phyloP scores from a whole-genome alignment of 805 yeast species.

The Saccharomyces mikatae region DNA sequence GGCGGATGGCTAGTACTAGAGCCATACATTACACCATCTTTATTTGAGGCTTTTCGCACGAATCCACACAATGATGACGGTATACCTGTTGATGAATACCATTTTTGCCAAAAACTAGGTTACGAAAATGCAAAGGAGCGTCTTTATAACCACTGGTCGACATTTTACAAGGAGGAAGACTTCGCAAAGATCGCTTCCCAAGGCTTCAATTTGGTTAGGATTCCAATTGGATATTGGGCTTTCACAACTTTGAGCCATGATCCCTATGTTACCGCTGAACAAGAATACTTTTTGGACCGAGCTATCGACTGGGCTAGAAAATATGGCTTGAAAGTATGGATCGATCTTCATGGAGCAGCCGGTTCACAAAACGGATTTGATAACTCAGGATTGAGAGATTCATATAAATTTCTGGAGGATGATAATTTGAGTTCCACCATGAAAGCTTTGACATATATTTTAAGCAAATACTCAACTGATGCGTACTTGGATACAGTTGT shows the following conservation, averaged over 20 bases:
- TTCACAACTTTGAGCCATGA: constrained; percentile 51
- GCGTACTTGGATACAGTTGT: constrained; percentile 60
- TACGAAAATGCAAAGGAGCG: constrained; percentile 41
- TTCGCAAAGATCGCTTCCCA: constrained; percentile 45
- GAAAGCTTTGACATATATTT: constrained; percentile 45
- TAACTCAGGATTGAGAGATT: constrained; percentile 80
- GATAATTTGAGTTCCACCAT: constrained; percentile 45
- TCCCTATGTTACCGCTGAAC: constrained; percentile 75
- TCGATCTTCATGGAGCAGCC: constrained; percentile 88
- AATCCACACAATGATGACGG: constrained; percentile 5
- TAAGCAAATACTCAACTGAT: constrained; percentile 52
- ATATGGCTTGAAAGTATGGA: constrained; percentile 67
- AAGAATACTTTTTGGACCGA: constrained; percentile 55
- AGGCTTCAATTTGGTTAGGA: constrained; percentile 76
- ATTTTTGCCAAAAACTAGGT: constrained; percentile 52
- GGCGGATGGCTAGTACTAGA: constrained; percentile 90
- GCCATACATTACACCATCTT: constrained; percentile 74
- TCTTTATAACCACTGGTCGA: constrained; percentile 62
- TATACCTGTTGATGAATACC: constrained; percentile 61
- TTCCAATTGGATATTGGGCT: constrained; percentile 94
- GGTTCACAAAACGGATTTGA: constrained; percentile 94
- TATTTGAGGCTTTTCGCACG: constrained; percentile 34
- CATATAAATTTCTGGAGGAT: constrained; percentile 41
- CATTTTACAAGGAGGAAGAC: constrained; percentile 68
- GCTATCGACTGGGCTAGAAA: constrained; percentile 71